Base-by-base conservation (phyloP, 176 grass and related monocot genomes). In the Bonia amplexicaulis region DNA sequence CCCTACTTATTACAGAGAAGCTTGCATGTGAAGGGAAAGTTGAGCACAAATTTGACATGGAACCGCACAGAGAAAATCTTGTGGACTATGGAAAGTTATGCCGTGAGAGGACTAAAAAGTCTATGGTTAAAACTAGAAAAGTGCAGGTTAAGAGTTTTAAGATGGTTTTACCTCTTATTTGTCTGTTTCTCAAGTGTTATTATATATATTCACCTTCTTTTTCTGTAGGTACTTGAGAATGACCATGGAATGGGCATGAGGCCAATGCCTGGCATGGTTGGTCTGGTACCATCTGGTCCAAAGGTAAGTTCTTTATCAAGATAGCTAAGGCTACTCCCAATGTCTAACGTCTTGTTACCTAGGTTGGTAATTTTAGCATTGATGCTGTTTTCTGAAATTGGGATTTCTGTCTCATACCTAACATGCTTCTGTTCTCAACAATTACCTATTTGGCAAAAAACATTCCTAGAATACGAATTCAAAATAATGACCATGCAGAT, bases 31-130 rank as follows among this genome's bases (percentile, higher is more conserved):
- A 97, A 86, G 92, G 95, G 62, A 94, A 92, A 81, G 95, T 94
- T 11, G 92, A 91, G 58, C 74, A 94, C 63, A 97, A 94, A 84
- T 97, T 97, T 91, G 95, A 94, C 78, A 93, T 97, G 92, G 82
- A 97, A 80, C 95, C 88, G 9, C 92, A 94, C 70, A 91, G 82
- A 81, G 95, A 97, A 83, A 97, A 97, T 88, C 88, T 97, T 67
- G 75, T 46, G 46, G 82, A 97, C 10, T 97, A 97, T 85, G 88
- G 92, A 25, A 97, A 92, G 83, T 89, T 97, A 54, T 92, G 92
- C 33, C 92, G 92, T 69, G 92, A 92, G 85, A 97, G 95, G 63
- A 94, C 95, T 45, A 78, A 87, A 23, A 92, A 79, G 62, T 94
- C 73, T 65, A 97, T 88, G 90, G 66, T 81, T 66, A 94, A 89